These are phyloP conservation scores for Irineochytrium annulatum DNA, from an alignment of 192 early-diverging fungal genomes.

Conservation along the genomic window DNA sequence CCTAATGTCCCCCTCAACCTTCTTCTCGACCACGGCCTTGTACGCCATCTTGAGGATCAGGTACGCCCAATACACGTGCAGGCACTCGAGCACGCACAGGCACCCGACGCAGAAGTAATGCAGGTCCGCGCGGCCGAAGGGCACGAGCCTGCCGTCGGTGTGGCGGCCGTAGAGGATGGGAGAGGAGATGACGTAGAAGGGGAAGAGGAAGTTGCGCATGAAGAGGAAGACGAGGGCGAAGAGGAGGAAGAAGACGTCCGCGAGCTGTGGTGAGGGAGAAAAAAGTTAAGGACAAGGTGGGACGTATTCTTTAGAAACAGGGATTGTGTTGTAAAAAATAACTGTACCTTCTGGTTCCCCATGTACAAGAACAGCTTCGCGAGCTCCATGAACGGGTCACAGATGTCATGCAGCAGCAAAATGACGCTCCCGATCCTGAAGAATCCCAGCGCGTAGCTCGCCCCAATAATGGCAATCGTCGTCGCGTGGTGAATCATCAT, in stretches of 20 bases:
- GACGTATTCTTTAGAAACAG: too few species aligned
- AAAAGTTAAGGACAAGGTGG: too few species aligned
- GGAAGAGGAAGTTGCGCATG: constrained; percentile 23
- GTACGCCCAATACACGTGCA: constrained; percentile 24
- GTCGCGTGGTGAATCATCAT: constrained; percentile 39
- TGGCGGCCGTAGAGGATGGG: constrained; percentile 10
- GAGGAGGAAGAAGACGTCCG: constrained; percentile 24
- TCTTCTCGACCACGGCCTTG: constrained; percentile 33
- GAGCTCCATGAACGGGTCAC: constrained; percentile 49
- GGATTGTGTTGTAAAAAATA: too few species aligned
- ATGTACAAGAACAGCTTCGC: constrained; percentile 44
- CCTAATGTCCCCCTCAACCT: constrained; percentile 44
- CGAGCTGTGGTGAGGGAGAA: constrained; percentile 4
- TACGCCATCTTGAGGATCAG: constrained; percentile 43
- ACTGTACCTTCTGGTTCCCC: constrained; percentile 31
- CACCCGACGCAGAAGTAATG: constrained; percentile 7
- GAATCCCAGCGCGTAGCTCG: constrained; percentile 37
- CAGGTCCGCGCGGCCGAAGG: constrained; percentile 15
- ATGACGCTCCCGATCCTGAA: constrained; percentile 42
- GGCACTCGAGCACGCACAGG: constrained; percentile 14
- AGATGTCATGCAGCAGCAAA: constrained; percentile 40
- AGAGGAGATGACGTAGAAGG: constrained; percentile 15
- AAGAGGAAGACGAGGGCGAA: constrained; percentile 23
- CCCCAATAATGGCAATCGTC: constrained; percentile 37
- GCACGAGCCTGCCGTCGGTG: constrained; percentile 21